Conservation (phyloP, 2,329 filamentous ascomycete genomes). For the Blumeriella jaapii region DNA sequence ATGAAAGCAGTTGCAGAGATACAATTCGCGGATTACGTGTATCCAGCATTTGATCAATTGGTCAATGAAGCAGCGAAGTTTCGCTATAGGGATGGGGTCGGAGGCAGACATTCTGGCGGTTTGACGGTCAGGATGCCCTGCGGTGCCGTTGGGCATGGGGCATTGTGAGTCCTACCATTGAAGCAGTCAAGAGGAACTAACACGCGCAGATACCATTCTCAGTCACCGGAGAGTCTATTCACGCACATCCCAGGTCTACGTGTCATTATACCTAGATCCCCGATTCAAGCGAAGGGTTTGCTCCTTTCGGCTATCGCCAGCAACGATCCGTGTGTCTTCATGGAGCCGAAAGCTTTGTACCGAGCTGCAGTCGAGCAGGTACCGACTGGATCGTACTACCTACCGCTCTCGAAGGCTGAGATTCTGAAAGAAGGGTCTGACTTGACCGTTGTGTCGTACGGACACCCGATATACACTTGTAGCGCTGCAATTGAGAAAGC, state of each 20-base stretch:
- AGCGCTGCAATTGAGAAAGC: constrained; percentile 52
- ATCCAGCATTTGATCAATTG: constrained; percentile 65
- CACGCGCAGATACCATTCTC: constrained; percentile 48
- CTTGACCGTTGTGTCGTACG: constrained; percentile 58
- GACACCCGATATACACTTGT: constrained; percentile 59
- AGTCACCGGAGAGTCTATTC: constrained; percentile 61
- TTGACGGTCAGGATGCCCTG: constrained; percentile 62
- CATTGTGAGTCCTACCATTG: constrained; percentile 36
- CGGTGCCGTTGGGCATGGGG: constrained; percentile 62
- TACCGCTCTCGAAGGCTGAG: constrained; percentile 59
- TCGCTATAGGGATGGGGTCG: constrained; percentile 51
- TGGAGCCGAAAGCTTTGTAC: constrained; percentile 67
- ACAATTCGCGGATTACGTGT: constrained; percentile 70
- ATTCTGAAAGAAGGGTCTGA: constrained; percentile 55
- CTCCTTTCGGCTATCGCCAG: constrained; percentile 50
- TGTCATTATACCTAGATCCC: constrained; percentile 59
- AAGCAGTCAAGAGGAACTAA: constrained; percentile 15
- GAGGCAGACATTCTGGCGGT: constrained; percentile 46
- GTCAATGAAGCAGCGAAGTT: constrained; percentile 68
- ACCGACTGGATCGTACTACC: constrained; percentile 52
- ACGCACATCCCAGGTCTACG: constrained; percentile 58
- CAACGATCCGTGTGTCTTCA: constrained; percentile 61
- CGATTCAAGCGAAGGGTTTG: constrained; percentile 60
- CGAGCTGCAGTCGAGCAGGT: constrained; percentile 64
- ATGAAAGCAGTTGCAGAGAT: constrained; percentile 88